phyloP scores from a whole-genome alignment of 2,329 filamentous ascomycete genomes.

The Xylaria sp. region DNA sequence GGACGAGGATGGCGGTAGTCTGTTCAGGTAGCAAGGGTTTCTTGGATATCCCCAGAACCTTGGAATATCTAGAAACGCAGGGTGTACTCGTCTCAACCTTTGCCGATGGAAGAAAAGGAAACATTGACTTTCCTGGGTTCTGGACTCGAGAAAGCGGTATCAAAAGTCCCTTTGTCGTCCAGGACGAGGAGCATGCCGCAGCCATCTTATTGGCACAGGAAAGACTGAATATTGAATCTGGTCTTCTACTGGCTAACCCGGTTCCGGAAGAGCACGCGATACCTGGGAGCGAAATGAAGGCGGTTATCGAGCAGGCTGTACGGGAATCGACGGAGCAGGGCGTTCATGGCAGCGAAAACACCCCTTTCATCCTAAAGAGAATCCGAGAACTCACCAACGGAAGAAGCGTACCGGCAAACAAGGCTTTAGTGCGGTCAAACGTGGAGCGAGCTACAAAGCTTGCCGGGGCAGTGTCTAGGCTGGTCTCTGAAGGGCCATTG shows the following conservation, averaged over 20 bases:
- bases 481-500: slow-evolving; percentile 51
- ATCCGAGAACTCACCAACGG: slow-evolving; percentile 82
- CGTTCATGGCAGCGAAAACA: slow-evolving; percentile 79
- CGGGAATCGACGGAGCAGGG: slow-evolving; percentile 72
- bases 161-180: slow-evolving; percentile 79
- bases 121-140: slow-evolving; percentile 90
- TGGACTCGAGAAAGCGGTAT: slow-evolving; percentile 89
- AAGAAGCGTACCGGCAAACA: slow-evolving; percentile 79
- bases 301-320: slow-evolving; percentile 75
- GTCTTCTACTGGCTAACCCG: slow-evolving; percentile 89
- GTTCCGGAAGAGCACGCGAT: slow-evolving; percentile 78
- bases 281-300: slow-evolving; percentile 75
- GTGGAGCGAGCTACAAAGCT: slow-evolving; percentile 66
- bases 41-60: slow-evolving; percentile 87
- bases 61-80: slow-evolving; percentile 79
- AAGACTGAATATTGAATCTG: slow-evolving; percentile 76
- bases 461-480: slow-evolving; percentile 63
- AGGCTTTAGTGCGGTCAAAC: slow-evolving; percentile 67
- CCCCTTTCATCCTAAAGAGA: slow-evolving; percentile 82
- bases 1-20: slow-evolving; percentile 88
- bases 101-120: slow-evolving; percentile 77
- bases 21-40: slow-evolving; percentile 96
- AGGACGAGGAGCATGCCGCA: slow-evolving; percentile 83
- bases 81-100: slow-evolving; percentile 90
- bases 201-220: slow-evolving; percentile 87